Conservation (phyloP, 306 rosid genomes). For the Quercus ilex region DNA sequence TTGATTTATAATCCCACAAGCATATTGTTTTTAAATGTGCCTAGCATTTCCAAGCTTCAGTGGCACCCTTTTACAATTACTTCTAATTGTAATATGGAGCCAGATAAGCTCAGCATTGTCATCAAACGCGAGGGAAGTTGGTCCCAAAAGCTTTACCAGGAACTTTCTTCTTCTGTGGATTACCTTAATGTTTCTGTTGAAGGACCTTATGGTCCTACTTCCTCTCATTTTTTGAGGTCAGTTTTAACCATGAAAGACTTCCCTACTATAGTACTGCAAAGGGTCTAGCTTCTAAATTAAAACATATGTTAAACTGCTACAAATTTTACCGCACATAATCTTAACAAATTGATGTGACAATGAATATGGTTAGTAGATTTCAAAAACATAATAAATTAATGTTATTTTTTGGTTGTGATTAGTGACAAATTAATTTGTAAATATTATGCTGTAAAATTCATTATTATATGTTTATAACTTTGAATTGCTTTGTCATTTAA, state of each 20-base stretch:
- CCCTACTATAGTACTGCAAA: no score
- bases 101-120: slow-evolving; percentile 42
- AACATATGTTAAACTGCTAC: no score
- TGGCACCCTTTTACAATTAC: slow-evolving; percentile 84
- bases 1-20: slow-evolving; percentile 59
- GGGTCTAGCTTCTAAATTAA: no score
- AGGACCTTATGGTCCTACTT: slow-evolving; percentile 77
- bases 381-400: no score
- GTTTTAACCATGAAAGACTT: background rate
- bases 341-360: accelerated
- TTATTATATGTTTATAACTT: no score
- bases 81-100: slow-evolving; percentile 55
- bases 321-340: background rate
- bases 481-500: background rate
- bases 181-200: slow-evolving; percentile 66
- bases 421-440: background rate
- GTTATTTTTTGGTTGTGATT: no score
- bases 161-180: slow-evolving; percentile 45
- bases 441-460: no score
- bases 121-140: slow-evolving; percentile 56
- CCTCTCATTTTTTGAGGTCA: slow-evolving; percentile 51
- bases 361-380: accelerated
- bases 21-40: slow-evolving; percentile 61
- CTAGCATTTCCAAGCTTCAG: slow-evolving; percentile 63
- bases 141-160: slow-evolving; percentile 47